Conservation (phyloP, 140 eudicot species). For the Erigeron philadelphicus region DNA sequence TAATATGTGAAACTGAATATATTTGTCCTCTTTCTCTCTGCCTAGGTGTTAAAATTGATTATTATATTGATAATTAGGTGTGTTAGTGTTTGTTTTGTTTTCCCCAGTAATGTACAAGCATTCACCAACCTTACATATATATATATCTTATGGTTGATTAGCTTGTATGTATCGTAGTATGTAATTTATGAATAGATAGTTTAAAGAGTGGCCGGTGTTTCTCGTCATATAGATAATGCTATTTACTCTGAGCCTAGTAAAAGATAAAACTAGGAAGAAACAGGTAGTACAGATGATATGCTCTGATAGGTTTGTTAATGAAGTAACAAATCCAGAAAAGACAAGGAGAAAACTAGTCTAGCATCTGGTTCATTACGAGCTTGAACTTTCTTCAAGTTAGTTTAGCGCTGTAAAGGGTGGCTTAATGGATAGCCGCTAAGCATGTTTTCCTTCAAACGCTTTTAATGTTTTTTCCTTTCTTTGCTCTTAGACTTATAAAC, state of each 20-base stretch:
- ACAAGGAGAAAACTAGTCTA: slow-evolving; percentile 1
- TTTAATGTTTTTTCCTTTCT: neutral
- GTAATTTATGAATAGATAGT: neutral
- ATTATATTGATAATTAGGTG: neutral
- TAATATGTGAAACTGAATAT: neutral
- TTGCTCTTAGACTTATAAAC: neutral
- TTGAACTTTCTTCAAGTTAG: slow-evolving; percentile 10
- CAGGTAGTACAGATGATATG: neutral
- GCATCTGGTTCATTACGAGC: slow-evolving; percentile 1
- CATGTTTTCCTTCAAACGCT: slow-evolving; percentile 9
- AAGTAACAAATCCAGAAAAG: neutral
- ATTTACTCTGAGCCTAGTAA: neutral
- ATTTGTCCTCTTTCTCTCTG: neutral
- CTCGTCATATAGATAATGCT: neutral
- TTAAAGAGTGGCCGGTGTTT: neutral
- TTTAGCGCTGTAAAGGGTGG: slow-evolving; percentile 1
- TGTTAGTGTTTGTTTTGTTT: neutral
- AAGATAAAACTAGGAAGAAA: neutral
- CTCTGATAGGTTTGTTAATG: neutral
- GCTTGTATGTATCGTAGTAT: neutral
- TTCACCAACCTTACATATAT: neutral
- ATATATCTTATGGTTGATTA: neutral
- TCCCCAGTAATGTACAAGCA: neutral
- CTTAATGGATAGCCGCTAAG: slow-evolving; percentile 14
- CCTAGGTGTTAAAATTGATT: neutral